A percentile compares a stretch with the other conserved stretches of the same genome.
phyloP scores from a whole-genome alignment of 2,329 filamentous ascomycete genomes.

The Chalara sp. region DNA sequence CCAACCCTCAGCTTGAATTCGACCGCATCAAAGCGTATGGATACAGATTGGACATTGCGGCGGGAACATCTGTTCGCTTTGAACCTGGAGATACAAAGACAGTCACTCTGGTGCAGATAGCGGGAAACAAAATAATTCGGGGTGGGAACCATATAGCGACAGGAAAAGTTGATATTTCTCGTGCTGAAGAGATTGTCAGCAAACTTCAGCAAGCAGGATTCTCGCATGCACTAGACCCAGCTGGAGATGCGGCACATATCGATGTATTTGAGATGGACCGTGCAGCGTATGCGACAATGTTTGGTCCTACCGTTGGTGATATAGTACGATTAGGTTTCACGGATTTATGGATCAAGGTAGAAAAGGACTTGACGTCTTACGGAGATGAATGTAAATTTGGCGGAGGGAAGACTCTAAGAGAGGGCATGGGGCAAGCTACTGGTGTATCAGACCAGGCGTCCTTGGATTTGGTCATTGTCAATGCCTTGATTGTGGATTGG shows the following conservation, averaged over 20 bases:
- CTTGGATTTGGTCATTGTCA: constrained; percentile 81
- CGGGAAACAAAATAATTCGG: constrained; percentile 68
- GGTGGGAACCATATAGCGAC: constrained; percentile 78
- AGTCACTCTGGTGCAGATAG: constrained; percentile 84
- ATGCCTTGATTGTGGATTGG: constrained; percentile 86
- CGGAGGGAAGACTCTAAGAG: constrained; percentile 85
- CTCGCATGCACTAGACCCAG: constrained; percentile 65
- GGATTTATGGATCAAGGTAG: constrained; percentile 84
- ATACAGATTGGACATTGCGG: constrained; percentile 80
- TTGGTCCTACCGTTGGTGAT: constrained; percentile 87
- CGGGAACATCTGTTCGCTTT: constrained; percentile 87
- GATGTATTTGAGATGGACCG: constrained; percentile 67
- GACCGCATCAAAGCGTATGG: constrained; percentile 79
- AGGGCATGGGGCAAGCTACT: constrained; percentile 92
- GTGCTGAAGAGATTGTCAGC: constrained; percentile 58
- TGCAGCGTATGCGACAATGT: constrained; percentile 78
- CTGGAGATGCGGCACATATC: constrained; percentile 42
- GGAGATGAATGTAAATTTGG: constrained; percentile 96
- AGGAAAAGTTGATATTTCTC: constrained; percentile 60
- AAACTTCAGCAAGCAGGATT: constrained; percentile 69
- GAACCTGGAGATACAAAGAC: constrained; percentile 91
- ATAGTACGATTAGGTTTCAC: constrained; percentile 75
- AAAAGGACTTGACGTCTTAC: constrained; percentile 76
- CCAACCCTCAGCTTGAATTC: constrained; percentile 85
- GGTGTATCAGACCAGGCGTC: constrained; percentile 65